Percentiles rank a stretch among this genome's conserved stretches.
Conservation (phyloP, 495 filamentous ascomycete species). For the Hyaloscypha variabilis region DNA sequence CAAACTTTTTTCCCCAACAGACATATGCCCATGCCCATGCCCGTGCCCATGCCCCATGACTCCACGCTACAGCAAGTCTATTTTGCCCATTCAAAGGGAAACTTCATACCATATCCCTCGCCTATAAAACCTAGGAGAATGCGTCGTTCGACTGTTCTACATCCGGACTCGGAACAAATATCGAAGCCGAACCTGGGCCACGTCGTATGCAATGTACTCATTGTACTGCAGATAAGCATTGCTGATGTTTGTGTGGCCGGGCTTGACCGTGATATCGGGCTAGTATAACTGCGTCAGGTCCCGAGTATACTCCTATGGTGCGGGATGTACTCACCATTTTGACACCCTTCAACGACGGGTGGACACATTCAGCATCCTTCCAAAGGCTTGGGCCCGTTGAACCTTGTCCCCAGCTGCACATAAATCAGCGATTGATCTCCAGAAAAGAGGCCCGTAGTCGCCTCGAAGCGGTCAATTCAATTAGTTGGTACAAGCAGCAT, state of each 20-base stretch:
- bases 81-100: too few species aligned
- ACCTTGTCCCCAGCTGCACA: slow-evolving; percentile 55
- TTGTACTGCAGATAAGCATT: slow-evolving; percentile 54
- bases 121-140: neutral
- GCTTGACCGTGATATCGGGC: slow-evolving; percentile 47
- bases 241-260: slow-evolving; percentile 40
- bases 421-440: too few species aligned
- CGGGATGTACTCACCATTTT: slow-evolving; percentile 53
- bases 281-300: slow-evolving; percentile 22
- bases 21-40: too few species aligned
- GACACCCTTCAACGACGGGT: slow-evolving; percentile 64
- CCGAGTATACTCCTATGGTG: neutral
- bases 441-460: too few species aligned
- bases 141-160: slow-evolving; percentile 23
- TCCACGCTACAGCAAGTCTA: too few species aligned
- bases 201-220: slow-evolving; percentile 81
- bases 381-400: slow-evolving; percentile 60
- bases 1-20: too few species aligned
- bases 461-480: too few species aligned
- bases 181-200: slow-evolving; percentile 73
- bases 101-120: neutral
- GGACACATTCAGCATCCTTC: slow-evolving; percentile 73
- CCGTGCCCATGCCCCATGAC: too few species aligned
- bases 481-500: too few species aligned
- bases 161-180: slow-evolving; percentile 74